Conservation (phyloP, 441 rosid genomes). For the Breynia disticha region DNA sequence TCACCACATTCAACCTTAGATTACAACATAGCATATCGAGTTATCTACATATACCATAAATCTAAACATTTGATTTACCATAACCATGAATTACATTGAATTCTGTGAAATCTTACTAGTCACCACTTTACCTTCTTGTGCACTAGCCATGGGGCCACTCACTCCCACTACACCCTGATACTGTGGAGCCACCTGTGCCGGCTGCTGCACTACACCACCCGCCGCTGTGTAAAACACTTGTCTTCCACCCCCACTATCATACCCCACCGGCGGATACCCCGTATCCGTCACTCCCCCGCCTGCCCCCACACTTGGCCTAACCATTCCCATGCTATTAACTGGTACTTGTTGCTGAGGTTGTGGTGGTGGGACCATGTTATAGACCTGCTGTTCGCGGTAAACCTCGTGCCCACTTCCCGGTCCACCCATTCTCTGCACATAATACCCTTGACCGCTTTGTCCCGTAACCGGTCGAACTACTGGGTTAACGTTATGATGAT, state of each 20-base stretch:
- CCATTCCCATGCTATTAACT: conserved; percentile 11
- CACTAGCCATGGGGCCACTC: conserved; percentile 19
- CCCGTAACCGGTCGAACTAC: conserved; percentile 33
- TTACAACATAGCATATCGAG: too few species aligned
- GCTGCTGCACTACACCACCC: conserved; percentile 28
- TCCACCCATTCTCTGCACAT: conserved; percentile 44
- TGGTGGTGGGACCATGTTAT: conserved; percentile 38
- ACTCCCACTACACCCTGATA: conserved; percentile 42
- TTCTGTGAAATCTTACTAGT: conserved; percentile 36
- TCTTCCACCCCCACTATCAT: conserved; percentile 43
- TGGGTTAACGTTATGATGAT: conserved; percentile 44
- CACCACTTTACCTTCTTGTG: conserved; percentile 40
- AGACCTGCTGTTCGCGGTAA: conserved; percentile 62
- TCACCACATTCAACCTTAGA: too few species aligned
- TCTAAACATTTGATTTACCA: conserved; percentile 4
- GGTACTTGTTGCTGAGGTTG: conserved; percentile 21
- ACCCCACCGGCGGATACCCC: conserved; percentile 46
- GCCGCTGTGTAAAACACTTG: conserved; percentile 56
- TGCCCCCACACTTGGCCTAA: conserved; percentile 21
- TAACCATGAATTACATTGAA: conserved; percentile 24
- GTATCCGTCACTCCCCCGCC: conserved; percentile 28
- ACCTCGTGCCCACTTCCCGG: conserved; percentile 28
- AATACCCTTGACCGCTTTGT: conserved; percentile 56
- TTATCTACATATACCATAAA: too few species aligned
- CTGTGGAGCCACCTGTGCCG: conserved; percentile 22